A percentile compares a stretch with the other conserved stretches of the same genome.
Evolutionary conservation across 2,329 filamentous ascomycete genomes (phyloP).

Genomic region (Lasiodiplodia theobromae): DNA sequence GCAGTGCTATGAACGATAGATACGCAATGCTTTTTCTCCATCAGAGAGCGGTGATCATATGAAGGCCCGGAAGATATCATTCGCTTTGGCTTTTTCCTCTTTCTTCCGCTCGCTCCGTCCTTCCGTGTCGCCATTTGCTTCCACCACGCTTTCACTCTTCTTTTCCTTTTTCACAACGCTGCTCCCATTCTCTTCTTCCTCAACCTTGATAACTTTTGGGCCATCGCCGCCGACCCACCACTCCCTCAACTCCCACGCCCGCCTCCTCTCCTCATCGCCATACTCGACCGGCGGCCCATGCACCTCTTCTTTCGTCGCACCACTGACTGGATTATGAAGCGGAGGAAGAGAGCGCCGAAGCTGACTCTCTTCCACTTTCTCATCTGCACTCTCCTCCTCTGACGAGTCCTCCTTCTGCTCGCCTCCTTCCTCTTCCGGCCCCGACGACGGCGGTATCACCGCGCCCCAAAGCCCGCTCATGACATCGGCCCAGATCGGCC

Average conservation of each 20-base stretch:
- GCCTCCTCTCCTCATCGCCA: constrained; percentile 53
- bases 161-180: not conserved
- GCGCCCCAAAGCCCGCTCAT: constrained; percentile 32
- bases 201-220: too few relatives aligned
- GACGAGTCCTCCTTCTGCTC: not conserved
- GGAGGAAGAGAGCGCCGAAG: not conserved
- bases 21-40: not conserved
- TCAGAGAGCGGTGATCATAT: not conserved
- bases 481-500: constrained; percentile 39
- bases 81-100: not conserved
- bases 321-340: constrained; percentile 1
- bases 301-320: constrained; percentile 49
- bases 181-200: not conserved
- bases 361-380: not conserved
- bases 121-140: not conserved
- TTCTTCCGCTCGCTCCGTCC: not conserved
- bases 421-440: constrained; percentile 10
- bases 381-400: not conserved
- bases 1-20: not conserved
- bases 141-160: too few relatives aligned
- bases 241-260: constrained; percentile 48
- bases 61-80: not conserved
- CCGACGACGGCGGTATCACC: not conserved
- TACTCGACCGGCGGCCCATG: constrained; percentile 56
- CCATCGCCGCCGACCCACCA: constrained; percentile 45